Conservation (phyloP, 2,329 filamentous ascomycete species). For the Fusarium paranaense region DNA sequence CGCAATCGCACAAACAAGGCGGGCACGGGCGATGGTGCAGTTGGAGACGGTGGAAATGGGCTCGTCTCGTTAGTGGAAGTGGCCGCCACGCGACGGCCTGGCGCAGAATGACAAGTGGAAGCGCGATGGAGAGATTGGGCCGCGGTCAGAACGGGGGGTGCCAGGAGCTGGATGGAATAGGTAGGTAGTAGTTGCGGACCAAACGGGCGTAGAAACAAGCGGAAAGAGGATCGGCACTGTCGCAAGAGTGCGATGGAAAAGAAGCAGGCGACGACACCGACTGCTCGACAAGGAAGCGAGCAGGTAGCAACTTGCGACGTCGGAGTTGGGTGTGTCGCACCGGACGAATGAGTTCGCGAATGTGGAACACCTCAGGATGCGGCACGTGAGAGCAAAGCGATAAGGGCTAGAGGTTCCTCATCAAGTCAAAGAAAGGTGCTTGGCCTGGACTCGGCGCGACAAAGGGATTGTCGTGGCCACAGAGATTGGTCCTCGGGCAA, state of each 20-base stretch:
- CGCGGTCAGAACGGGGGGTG: slow-evolving; percentile 21
- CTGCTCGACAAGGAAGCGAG: slow-evolving; percentile 26
- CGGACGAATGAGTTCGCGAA: slow-evolving; percentile 31
- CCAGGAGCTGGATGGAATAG: slow-evolving; percentile 19
- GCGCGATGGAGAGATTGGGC: slow-evolving; percentile 22
- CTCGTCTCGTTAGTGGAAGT: slow-evolving; percentile 38
- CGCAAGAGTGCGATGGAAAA: slow-evolving; percentile 19
- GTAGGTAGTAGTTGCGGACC: slow-evolving; percentile 8
- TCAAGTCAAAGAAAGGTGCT: not conserved
- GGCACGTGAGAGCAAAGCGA: slow-evolving; percentile 29
- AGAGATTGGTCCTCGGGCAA: slow-evolving; percentile 6
- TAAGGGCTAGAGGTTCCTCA: not conserved
- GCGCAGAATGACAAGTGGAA: slow-evolving; percentile 28
- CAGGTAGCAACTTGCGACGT: slow-evolving; percentile 40
- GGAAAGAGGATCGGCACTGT: slow-evolving; percentile 17
- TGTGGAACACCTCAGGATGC: slow-evolving; percentile 19
- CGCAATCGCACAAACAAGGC: slow-evolving; percentile 36
- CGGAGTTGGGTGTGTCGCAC: slow-evolving; percentile 40
- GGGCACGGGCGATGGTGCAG: slow-evolving; percentile 31
- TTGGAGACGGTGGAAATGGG: slow-evolving; percentile 28
- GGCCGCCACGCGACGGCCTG: slow-evolving; percentile 35
- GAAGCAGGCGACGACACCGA: slow-evolving; percentile 6
- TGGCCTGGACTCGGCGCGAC: slow-evolving; percentile 13
- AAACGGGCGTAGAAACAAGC: slow-evolving; percentile 12
- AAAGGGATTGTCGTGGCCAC: slow-evolving; percentile 5